A percentile compares a stretch with the other conserved stretches of the same genome.
Evolutionary conservation across 177 flowering plant genomes (phyloP).

Genomic region (Vitis hybrid): DNA sequence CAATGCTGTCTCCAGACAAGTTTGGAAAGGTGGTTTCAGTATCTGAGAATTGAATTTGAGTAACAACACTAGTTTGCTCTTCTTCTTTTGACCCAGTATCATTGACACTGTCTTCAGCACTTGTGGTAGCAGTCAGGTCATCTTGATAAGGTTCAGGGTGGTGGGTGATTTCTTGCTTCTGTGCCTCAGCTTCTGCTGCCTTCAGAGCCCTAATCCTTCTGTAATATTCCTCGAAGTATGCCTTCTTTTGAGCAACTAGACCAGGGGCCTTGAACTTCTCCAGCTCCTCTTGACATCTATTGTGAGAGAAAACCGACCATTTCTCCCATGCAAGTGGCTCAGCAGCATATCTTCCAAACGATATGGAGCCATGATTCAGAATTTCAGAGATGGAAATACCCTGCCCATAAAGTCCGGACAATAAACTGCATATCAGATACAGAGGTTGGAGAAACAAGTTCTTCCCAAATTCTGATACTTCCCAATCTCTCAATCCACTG

Average conservation of each 20-base stretch:
- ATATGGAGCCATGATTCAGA: conserved; percentile 32
- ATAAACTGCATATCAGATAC: neutral
- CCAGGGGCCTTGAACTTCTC: conserved; percentile 36
- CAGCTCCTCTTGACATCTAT: conserved; percentile 31
- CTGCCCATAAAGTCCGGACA: conserved; percentile 8
- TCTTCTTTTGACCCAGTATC: neutral
- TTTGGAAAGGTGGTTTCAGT: neutral
- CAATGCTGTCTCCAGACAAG: neutral
- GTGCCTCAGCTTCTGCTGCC: conserved; percentile 15
- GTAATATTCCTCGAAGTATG: conserved; percentile 40
- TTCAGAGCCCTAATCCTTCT: conserved; percentile 24
- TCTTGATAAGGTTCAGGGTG: conserved; percentile 3
- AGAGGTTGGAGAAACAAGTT: no score
- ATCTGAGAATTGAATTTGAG: conserved; percentile 4
- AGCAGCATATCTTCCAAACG: conserved; percentile 34
- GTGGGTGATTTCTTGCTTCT: conserved; percentile 3
- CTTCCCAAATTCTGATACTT: no score
- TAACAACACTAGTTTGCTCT: neutral
- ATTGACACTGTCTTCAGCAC: neutral
- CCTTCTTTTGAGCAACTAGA: conserved; percentile 40
- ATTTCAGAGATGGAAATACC: conserved; percentile 15
- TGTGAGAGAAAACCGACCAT: conserved; percentile 37
- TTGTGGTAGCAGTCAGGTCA: neutral
- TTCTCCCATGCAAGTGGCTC: conserved; percentile 43
- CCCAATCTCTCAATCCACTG: no score